Evolutionary conservation across 106 monocot species (phyloP), one percentile per base, ranked within the genome.

Genomic region (Chionographis japonica): DNA sequence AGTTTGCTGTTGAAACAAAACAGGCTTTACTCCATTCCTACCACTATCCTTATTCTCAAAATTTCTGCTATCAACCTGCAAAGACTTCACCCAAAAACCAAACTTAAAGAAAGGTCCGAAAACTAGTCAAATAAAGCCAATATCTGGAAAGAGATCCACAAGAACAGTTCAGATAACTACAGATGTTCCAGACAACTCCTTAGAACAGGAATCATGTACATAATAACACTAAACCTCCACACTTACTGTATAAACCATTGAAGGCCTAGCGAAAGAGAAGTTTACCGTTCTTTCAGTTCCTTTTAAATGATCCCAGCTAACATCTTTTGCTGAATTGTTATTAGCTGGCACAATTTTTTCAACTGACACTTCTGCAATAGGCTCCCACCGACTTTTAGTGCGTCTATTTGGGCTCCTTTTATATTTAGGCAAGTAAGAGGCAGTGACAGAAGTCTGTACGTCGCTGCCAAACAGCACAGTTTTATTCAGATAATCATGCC

Each of bases 371-470:
- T 94, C 95, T 14, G 74, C 70, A 71, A 89, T 52, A 54, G 95
- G 92, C 66, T 97, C 95, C 95, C 95, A 97, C 15, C 95, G 71
- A 82, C 95, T 97, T 87, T 97, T 97, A 42, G 20, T 58, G 14
- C 95, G 92, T 42, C 76, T 86, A 50, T 55, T 74, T 60, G 87
- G 81, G 57, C 78, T 88, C 43, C 72, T 71, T 66, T 57, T 88
- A 71, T 57, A 65, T 40, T 76, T 86, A 18, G 78, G 14, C 68
- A 85, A 63, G 43, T 71, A 50, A n/a, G 70, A 75, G 50, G 63
- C 55, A 19, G 72, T 49, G 65, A 58, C 53, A 49, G 85, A 77
- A 68, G n/a, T 81, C 18, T 71, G 65, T 56, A 67, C 43, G 57
- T 50, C 88, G 69, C 84, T 84, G 77, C 60, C 65, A 80, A 59